phyloP scores from a whole-genome alignment of 2,329 filamentous ascomycete genomes.

The Bertia moriformis region DNA sequence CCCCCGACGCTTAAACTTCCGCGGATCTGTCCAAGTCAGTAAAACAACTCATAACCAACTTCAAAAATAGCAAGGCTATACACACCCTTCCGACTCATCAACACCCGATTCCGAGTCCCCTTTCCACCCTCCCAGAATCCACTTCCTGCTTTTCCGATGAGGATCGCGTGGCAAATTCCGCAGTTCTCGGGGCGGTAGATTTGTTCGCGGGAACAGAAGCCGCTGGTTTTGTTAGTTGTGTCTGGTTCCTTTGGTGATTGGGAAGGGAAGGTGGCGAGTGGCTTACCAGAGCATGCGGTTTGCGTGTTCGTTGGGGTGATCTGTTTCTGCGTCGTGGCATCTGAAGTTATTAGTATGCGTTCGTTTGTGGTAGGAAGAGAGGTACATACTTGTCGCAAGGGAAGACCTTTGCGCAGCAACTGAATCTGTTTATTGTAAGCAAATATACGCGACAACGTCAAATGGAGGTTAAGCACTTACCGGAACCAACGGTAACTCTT shows the following conservation, averaged over 20 bases:
- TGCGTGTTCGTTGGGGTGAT: constrained; percentile 68
- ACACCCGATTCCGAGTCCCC: constrained; percentile 55
- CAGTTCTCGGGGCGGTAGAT: constrained; percentile 66
- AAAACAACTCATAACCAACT: not conserved
- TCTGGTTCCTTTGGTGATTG: not conserved
- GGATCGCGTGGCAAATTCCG: constrained; percentile 53
- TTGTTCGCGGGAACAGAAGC: constrained; percentile 68
- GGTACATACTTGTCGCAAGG: constrained; percentile 29
- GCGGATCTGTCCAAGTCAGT: not conserved
- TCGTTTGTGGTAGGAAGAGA: not conserved
- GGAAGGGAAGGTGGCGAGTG: too few relatives aligned
- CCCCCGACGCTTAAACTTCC: not conserved
- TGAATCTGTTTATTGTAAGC: constrained; percentile 16
- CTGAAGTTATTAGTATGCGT: constrained; percentile 13
- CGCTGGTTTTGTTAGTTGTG: constrained; percentile 21
- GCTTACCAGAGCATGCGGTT: constrained; percentile 59
- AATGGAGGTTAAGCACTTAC: constrained; percentile 10
- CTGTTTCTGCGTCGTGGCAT: constrained; percentile 60
- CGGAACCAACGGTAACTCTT: constrained; percentile 50
- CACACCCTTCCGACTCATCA: constrained; percentile 60
- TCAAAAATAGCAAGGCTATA: too few relatives aligned
- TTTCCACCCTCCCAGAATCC: constrained; percentile 85
- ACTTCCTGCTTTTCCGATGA: constrained; percentile 48
- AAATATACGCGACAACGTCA: not conserved
- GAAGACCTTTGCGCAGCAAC: constrained; percentile 42